Evolutionary conservation across 306 rosid species (phyloP).

Genomic region (Pyrus communis): DNA sequence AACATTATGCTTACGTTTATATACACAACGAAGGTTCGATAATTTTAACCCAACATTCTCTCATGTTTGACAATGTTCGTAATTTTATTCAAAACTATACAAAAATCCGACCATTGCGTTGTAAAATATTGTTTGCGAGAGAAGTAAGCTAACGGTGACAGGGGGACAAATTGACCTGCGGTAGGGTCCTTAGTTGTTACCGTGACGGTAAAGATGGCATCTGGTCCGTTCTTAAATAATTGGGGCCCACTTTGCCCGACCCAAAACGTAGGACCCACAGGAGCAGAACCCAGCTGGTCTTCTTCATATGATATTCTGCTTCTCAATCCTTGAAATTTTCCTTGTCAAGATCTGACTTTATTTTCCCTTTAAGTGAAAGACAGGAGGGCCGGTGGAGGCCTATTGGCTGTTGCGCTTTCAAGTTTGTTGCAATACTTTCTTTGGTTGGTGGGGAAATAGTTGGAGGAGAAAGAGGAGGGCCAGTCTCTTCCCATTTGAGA

Average conservation of each 20-base stretch:
- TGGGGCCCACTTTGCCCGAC: constrained; percentile 26
- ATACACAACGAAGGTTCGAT: too few relatives aligned
- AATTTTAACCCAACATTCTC: too few relatives aligned
- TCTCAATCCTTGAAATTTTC: constrained; percentile 17
- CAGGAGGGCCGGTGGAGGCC: neutral
- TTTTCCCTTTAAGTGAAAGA: constrained; percentile 2
- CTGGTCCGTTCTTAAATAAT: neutral
- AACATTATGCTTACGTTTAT: neutral
- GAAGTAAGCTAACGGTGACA: neutral
- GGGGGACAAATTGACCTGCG: neutral
- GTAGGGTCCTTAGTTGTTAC: neutral
- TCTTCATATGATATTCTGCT: neutral
- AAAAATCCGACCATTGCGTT: too few relatives aligned
- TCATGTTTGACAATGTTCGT: too few relatives aligned
- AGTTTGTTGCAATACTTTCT: constrained; percentile 19
- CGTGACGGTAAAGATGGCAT: neutral
- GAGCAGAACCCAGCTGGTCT: constrained; percentile 53
- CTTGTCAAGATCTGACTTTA: constrained; percentile 52
- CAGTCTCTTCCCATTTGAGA: constrained; percentile 29
- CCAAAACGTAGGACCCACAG: constrained; percentile 33
- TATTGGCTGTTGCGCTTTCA: neutral
- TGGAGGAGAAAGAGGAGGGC: constrained; percentile 1
- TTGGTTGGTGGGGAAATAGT: constrained; percentile 20
- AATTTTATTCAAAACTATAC: too few relatives aligned
- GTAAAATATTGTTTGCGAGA: neutral